A percentile compares a stretch with the other conserved stretches of the same genome.
Conservation (phyloP, 2,329 filamentous ascomycete species). For the Apiospora kogelbergensis region DNA sequence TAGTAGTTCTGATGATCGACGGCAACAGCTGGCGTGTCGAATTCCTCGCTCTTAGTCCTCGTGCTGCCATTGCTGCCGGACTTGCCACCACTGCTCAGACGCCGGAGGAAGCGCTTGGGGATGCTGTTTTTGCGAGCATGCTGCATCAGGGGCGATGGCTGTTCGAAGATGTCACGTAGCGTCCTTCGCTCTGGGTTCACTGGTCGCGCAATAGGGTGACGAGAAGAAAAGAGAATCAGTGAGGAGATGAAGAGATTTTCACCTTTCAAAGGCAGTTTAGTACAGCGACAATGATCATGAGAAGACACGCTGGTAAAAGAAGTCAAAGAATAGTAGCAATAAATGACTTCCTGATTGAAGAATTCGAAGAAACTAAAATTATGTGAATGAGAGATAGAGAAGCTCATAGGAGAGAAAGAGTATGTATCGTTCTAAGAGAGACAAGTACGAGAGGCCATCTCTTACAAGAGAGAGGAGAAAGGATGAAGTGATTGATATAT, state of each 20-base stretch:
- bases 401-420: background rate
- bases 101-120: background rate
- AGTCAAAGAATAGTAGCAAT: constrained; percentile 6
- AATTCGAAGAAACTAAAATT: background rate
- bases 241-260: background rate
- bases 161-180: background rate
- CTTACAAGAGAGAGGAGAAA: background rate
- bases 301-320: background rate
- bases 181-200: background rate
- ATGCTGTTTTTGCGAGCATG: background rate
- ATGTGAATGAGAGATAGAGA: background rate
- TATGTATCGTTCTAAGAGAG: background rate
- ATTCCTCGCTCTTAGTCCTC: background rate
- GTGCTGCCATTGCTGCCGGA: background rate
- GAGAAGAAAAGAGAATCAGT: background rate
- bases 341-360: background rate
- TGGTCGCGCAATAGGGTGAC: background rate
- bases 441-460: background rate
- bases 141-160: background rate
- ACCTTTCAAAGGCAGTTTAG: background rate
- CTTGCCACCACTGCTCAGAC: background rate
- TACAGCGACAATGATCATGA: background rate
- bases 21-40: background rate
- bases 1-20: background rate
- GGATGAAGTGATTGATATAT: background rate